Base-by-base conservation (phyloP, 139 green algal species). In the Chlorella sp. region DNA sequence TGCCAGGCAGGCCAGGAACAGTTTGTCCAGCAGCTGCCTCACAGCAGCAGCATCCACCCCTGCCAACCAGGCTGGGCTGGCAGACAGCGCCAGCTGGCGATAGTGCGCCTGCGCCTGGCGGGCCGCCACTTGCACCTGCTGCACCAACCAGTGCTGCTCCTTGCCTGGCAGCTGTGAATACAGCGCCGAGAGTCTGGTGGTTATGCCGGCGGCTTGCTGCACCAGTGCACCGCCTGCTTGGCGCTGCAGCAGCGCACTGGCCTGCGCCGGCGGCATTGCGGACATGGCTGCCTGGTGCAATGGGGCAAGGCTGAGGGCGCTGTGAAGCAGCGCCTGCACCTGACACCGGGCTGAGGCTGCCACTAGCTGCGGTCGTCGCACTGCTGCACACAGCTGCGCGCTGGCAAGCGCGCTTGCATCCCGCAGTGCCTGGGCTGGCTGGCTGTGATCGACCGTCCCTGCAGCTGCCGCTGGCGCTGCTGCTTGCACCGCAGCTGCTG, bases 41-140 rank as follows among this genome's bases (percentile, higher is more conserved):
- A 83, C 39, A 16, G 63, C 41, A 1, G 62, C 41, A 0, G 63
- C 39, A 17, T 83, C 78, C 39, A 83, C 63, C 0, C 41, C 63
- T 64, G 83, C 41, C 80, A 91, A 64, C 87, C 87, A 91, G 21
- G 23, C 36, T 0, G 56, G 23, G n/a, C 84, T 68, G 20, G 81
- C 74, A 13, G 4, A 23, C 9, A 75, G 44, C 0, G 80, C 64
- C 72, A 87, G 88, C 15, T 12, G 44, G 32, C 67, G 36, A 41
- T 89, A 91, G 5, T 30, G 55, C 26, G 67, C 47, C 18, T 79
- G 51, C 51, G 51, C 65, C 41, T 76, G 51, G n/a, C 76, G 28
- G 0, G 34, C 41, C 23, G 65, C 44, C 56, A 44, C 56, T 17
- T n/a, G 30, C 55, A 62, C 34, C 32, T 85, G 64, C 44, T 84